Percentiles rank a stretch among this genome's conserved stretches.
phyloP scores from a whole-genome alignment of 495 filamentous ascomycete genomes.

The Antarctomyces pellizariae region DNA sequence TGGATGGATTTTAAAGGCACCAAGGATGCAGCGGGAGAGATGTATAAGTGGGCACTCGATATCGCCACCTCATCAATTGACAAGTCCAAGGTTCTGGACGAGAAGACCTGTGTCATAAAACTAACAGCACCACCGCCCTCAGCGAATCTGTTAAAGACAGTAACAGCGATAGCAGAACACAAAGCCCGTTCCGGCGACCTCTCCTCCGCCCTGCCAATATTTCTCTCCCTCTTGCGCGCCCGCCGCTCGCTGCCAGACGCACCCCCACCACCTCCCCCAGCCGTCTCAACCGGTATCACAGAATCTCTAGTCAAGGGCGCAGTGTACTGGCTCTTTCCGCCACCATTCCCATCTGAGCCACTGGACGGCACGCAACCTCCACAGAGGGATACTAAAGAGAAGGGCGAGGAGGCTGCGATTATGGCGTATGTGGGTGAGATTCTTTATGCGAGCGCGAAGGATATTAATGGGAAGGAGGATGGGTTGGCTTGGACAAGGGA shows the following conservation, averaged over 20 bases:
- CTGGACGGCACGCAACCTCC: conserved; percentile 42
- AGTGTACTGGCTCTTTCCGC: conserved; percentile 23
- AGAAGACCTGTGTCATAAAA: conserved; percentile 33
- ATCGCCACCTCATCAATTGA: conserved; percentile 36
- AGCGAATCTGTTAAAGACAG: conserved; percentile 44
- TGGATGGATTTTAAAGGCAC: conserved; percentile 60
- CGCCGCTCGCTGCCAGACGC: conserved; percentile 21
- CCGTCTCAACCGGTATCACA: conserved; percentile 3
- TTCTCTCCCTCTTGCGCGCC: conserved; percentile 63
- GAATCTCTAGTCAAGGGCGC: conserved; percentile 18
- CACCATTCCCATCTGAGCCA: conserved; percentile 38
- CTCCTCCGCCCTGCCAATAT: conserved; percentile 50
- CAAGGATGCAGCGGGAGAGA: conserved; percentile 32
- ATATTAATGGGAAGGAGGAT: conserved; percentile 22
- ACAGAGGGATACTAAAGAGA: conserved; percentile 28
- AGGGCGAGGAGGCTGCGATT: conserved; percentile 64
- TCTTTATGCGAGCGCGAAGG: conserved; percentile 33
- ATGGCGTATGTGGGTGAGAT: conserved; percentile 90
- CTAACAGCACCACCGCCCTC: conserved; percentile 29
- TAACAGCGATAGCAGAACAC: conserved; percentile 57
- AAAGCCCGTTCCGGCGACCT: conserved; percentile 41
- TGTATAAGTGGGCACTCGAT: conserved; percentile 50
- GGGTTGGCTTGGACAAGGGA: conserved; percentile 73
- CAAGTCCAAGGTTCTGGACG: too few relatives aligned
- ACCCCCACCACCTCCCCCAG: too few relatives aligned